Conservation (phyloP, 768 basidiomycete species). For the Rubroboletus satanas region DNA sequence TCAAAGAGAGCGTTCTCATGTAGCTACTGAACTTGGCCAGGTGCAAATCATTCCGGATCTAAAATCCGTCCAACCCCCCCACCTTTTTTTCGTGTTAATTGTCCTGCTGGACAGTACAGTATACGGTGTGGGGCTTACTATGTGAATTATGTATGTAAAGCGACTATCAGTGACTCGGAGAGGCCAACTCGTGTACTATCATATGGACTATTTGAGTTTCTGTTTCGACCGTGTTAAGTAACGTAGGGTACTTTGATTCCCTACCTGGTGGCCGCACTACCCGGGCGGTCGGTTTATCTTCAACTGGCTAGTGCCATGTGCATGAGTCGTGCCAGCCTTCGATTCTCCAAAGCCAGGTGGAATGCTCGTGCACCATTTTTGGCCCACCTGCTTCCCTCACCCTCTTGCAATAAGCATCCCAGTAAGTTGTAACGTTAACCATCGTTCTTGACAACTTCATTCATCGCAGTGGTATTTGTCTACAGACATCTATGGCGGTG, state of each 20-base stretch:
- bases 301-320: too few species aligned
- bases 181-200: too few species aligned
- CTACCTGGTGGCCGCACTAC: too few species aligned
- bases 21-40: not conserved
- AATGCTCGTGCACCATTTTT: not conserved
- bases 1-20: not conserved
- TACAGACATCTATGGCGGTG: not conserved
- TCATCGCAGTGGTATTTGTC: not conserved
- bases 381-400: not conserved
- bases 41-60: not conserved
- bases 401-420: not conserved
- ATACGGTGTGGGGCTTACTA: too few species aligned
- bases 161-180: too few species aligned
- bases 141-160: too few species aligned
- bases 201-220: too few species aligned
- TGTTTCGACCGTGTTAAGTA: too few species aligned
- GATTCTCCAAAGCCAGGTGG: not conserved
- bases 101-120: too few species aligned
- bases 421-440: not conserved
- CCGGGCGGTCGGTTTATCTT: not conserved
- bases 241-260: too few species aligned
- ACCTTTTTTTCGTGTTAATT: too few species aligned
- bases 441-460: not conserved
- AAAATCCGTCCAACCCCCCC: too few species aligned
- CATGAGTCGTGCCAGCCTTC: not conserved